phyloP scores from a whole-genome alignment of 2,329 filamentous ascomycete genomes.

The Colletotrichum sp. region DNA sequence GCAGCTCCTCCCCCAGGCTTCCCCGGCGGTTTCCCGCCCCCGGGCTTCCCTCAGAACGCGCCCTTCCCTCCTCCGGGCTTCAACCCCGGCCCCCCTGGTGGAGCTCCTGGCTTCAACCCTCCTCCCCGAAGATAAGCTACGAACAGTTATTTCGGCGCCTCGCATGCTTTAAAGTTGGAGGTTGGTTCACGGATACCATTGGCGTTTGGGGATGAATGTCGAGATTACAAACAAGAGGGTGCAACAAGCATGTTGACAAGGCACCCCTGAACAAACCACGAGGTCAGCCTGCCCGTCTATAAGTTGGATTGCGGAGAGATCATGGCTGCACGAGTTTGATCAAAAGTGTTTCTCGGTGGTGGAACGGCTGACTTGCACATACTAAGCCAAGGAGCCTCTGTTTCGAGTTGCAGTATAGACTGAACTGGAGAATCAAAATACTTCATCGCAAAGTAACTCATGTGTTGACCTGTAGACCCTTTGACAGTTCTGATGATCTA shows the following conservation, averaged over 20 bases:
- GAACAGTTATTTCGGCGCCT: conserved; percentile 21
- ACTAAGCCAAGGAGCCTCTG: not conserved
- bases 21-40: conserved; percentile 52
- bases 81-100: conserved; percentile 50
- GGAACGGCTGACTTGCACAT: not conserved
- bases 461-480: not conserved
- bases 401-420: not conserved
- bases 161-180: conserved; percentile 22
- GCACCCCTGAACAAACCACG: conserved; percentile 12
- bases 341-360: not conserved
- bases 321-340: not conserved
- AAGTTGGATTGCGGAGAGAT: not conserved
- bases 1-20: conserved; percentile 56
- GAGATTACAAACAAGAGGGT: conserved; percentile 15
- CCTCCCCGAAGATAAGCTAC: conserved; percentile 63
- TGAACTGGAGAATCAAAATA: not conserved
- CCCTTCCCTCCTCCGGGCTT: conserved; percentile 58
- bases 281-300: not conserved
- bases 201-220: conserved; percentile 35
- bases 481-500: not conserved
- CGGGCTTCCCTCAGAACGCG: conserved; percentile 43
- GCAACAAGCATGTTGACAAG: conserved; percentile 1
- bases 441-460: not conserved
- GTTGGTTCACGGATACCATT: conserved; percentile 28
- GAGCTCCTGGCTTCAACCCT: conserved; percentile 77